phyloP scores from a whole-genome alignment of 2,329 filamentous ascomycete species.

The Coniochaeta hoffmannii region DNA sequence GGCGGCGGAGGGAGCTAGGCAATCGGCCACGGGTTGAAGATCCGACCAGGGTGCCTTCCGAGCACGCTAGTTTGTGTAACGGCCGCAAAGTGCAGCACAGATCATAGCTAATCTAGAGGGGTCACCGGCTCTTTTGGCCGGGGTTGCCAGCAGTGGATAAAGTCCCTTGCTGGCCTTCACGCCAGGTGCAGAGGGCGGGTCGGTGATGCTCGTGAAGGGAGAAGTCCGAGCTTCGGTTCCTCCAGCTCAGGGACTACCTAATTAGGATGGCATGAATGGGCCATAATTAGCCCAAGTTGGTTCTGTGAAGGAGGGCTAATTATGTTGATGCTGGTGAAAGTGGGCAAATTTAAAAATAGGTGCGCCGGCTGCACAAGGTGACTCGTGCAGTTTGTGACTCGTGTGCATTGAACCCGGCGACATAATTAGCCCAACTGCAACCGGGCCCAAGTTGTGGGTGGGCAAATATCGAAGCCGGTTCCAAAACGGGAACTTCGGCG shows the following conservation, averaged over 20 bases:
- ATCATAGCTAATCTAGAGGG: slow-evolving; percentile 1
- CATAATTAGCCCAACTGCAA: slow-evolving; percentile 21
- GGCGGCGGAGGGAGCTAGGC: neutral
- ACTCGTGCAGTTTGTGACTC: neutral
- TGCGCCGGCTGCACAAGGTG: slow-evolving; percentile 10
- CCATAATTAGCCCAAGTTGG: slow-evolving; percentile 2
- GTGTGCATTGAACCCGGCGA: neutral
- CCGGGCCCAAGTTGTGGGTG: no score
- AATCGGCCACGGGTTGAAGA: neutral
- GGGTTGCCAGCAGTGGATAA: neutral
- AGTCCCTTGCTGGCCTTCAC: no score
- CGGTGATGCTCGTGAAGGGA: neutral
- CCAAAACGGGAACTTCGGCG: slow-evolving; percentile 7
- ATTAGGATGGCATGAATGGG: neutral
- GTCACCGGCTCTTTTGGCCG: neutral
- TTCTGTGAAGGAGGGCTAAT: neutral
- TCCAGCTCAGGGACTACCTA: neutral
- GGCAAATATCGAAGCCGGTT: slow-evolving; percentile 4
- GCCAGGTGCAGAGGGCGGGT: neutral
- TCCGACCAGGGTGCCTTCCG: neutral
- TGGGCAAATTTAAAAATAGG: slow-evolving; percentile 30
- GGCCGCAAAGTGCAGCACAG: slow-evolving; percentile 3
- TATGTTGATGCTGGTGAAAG: neutral
- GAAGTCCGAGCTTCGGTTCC: neutral
- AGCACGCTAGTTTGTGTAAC: slow-evolving; percentile 2